A percentile compares a stretch with the other conserved stretches of the same genome.
Conservation (phyloP, 2,329 filamentous ascomycete genomes). For the Cordyceps sp. region DNA sequence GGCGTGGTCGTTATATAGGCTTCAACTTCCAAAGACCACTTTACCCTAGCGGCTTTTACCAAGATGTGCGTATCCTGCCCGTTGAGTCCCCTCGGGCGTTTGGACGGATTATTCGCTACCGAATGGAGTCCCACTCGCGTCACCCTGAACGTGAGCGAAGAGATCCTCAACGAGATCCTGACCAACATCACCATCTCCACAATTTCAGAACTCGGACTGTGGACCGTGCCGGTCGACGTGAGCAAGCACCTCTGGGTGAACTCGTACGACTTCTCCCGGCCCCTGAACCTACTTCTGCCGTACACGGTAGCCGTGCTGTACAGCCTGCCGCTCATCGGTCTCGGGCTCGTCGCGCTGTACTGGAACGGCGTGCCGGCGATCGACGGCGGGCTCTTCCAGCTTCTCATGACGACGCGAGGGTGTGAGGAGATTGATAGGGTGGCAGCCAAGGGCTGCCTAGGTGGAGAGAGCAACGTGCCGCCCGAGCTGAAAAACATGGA, state of each 20-base stretch:
- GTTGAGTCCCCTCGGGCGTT: no score
- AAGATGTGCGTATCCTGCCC: no score
- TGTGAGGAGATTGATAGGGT: not conserved
- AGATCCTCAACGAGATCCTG: not conserved
- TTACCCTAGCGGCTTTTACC: no score
- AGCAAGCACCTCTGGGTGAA: not conserved
- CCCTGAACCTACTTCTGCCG: not conserved
- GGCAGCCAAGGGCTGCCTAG: not conserved
- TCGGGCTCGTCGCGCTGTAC: not conserved
- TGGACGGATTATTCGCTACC: no score
- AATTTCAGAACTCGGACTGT: not conserved
- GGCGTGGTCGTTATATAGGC: no score
- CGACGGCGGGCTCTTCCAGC: not conserved
- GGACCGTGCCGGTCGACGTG: not conserved
- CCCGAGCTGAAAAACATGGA: no score
- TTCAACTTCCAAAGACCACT: no score
- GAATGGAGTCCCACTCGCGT: no score
- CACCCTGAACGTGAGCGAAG: not conserved
- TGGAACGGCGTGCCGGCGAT: not conserved
- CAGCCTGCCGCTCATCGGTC: not conserved
- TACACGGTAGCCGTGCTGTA: not conserved
- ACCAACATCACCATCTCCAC: not conserved
- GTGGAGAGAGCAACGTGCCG: not conserved
- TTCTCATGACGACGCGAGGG: not conserved
- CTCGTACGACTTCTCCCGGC: not conserved